These are phyloP conservation scores for Mollisia scopiformis DNA, from an alignment of 2,329 filamentous ascomycete species.

Conservation along the genomic window DNA sequence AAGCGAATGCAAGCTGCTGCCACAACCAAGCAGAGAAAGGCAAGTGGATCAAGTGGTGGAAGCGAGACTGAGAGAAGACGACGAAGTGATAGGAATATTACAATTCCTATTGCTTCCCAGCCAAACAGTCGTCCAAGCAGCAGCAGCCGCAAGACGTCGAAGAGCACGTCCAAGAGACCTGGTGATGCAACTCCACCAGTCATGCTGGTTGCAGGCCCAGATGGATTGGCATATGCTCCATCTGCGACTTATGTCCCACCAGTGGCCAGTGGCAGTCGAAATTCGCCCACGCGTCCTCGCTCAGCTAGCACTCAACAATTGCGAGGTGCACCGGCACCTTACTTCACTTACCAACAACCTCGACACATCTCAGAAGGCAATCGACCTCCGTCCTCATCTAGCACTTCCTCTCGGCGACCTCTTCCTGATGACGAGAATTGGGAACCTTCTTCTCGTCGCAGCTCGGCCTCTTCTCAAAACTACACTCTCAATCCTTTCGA, in stretches of 20 bases:
- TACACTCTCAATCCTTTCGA: slow-evolving; percentile 39
- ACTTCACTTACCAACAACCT: slow-evolving; percentile 21
- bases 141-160: slow-evolving; percentile 28
- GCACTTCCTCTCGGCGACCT: slow-evolving; percentile 36
- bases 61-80: slow-evolving; percentile 33
- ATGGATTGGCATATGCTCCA: slow-evolving; percentile 50
- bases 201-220: slow-evolving; percentile 49
- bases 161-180: slow-evolving; percentile 37
- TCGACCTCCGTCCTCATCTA: slow-evolving; percentile 43
- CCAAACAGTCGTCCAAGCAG: slow-evolving; percentile 28
- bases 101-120: slow-evolving; percentile 32
- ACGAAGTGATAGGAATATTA: slow-evolving; percentile 30
- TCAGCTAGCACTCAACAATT: slow-evolving; percentile 25
- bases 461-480: slow-evolving; percentile 34
- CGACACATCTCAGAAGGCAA: slow-evolving; percentile 34
- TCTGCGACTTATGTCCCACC: slow-evolving; percentile 43
- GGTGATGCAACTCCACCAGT: slow-evolving; percentile 42
- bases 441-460: slow-evolving; percentile 41
- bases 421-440: slow-evolving; percentile 52
- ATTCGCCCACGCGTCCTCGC: slow-evolving; percentile 37
- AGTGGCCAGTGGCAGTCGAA: slow-evolving; percentile 34
- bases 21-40: slow-evolving; percentile 27
- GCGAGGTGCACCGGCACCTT: slow-evolving; percentile 24
- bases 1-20: slow-evolving; percentile 52
- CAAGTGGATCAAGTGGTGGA: slow-evolving; percentile 27